phyloP scores from a whole-genome alignment of 2,329 filamentous ascomycete species.

The Didymella sp. region DNA sequence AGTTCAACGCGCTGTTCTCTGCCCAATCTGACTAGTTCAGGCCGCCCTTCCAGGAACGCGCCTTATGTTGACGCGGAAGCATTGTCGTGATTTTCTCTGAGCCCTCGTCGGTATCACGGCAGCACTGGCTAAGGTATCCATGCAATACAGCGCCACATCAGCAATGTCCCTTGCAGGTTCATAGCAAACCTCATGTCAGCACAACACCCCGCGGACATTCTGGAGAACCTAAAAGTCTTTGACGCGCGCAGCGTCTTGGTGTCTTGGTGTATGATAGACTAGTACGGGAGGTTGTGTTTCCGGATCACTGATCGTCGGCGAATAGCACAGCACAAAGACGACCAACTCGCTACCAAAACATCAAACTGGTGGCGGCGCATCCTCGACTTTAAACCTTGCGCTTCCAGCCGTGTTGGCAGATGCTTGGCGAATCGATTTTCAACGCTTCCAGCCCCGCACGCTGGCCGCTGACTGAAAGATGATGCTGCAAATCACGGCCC shows the following conservation, averaged over 20 bases:
- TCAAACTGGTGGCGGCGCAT: conserved; percentile 1
- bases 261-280: neutral
- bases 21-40: neutral
- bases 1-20: neutral
- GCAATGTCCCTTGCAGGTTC: neutral
- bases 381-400: neutral
- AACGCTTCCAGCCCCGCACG: conserved; percentile 8
- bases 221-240: neutral
- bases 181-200: neutral
- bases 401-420: conserved; percentile 6
- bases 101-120: neutral
- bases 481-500: conserved; percentile 5
- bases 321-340: neutral
- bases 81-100: neutral
- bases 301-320: conserved; percentile 5
- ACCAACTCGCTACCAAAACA: conserved; percentile 1
- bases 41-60: neutral
- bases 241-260: neutral
- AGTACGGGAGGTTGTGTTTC: conserved; percentile 6
- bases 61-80: neutral
- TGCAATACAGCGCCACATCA: conserved; percentile 1
- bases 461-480: conserved; percentile 3
- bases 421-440: conserved; percentile 13
- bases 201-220: neutral
- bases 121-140: neutral